Base-by-base conservation (phyloP, 1,284 basidiomycete genomes). In the Fistulina hepatica region DNA sequence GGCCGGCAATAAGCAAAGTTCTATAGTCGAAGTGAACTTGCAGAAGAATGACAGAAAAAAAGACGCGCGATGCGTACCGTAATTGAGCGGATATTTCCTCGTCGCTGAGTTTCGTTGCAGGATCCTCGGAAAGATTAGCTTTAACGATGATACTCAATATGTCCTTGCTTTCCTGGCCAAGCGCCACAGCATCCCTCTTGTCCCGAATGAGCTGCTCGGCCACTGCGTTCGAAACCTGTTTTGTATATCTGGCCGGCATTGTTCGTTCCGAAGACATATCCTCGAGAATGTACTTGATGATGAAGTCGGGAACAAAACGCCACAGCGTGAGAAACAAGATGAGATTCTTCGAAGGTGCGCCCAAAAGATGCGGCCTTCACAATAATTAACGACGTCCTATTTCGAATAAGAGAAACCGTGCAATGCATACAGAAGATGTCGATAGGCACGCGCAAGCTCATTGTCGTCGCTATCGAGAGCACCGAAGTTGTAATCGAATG, bases 401-500 rank as follows among this genome's bases (percentile, higher is more conserved):
- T n/a, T n/a, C n/a, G n/a, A 28, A 25, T 23, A 11, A 24, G 41
- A 22, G 21, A 19, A 31, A 23, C 36, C 20, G 36, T 31, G 25
- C 25, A 12, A 27, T 27, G 25, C 28, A 19, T 39, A 64, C 67
- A 65, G 63, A 13, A 69, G 51, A 23, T 64, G 62, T 37, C 64
- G 58, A 45, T 66, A 67, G 3, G 64, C 64, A 44, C 61, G 61
- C 55, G 63, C 62, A 33, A 69, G 59, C 41, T 59, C 57, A 41
- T 64, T 65, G 39, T 64, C 56, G 19, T 38, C 12, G 38, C 63
- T 57, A 21, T 56, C 48, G n/a, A 68, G 45, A 0, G 65, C 63
- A 32, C 61, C 62, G 45, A 70, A 69, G n/a, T 65, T 60, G 43
- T 67, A 67, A 46, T 69, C 65, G 48, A 69, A 69, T 4, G 65